phyloP scores from a whole-genome alignment of 2,329 filamentous ascomycete species.

The Trematosphaeria pertusa region DNA sequence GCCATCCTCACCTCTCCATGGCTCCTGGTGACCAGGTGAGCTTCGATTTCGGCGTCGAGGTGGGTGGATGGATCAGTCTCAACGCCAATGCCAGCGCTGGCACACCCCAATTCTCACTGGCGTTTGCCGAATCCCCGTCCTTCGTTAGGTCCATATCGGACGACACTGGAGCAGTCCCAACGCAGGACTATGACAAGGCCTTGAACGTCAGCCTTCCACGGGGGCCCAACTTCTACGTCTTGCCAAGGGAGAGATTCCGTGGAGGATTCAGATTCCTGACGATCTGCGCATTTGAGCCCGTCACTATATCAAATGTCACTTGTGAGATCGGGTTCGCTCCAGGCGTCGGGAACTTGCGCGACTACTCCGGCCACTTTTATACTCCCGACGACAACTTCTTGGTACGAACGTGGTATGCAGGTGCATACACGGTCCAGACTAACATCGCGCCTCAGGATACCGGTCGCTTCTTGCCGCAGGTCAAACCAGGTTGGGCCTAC shows the following conservation, averaged over 20 bases:
- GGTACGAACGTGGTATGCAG: slow-evolving; percentile 65
- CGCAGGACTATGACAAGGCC: slow-evolving; percentile 20
- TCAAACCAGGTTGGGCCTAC: slow-evolving; percentile 41
- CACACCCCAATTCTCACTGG: slow-evolving; percentile 17
- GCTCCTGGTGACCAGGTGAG: slow-evolving; percentile 10
- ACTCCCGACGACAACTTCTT: slow-evolving; percentile 57
- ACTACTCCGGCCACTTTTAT: slow-evolving; percentile 63
- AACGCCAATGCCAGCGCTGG: slow-evolving; percentile 7
- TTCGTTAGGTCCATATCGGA: slow-evolving; percentile 22
- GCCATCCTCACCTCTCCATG: slow-evolving; percentile 8
- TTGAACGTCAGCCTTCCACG: slow-evolving; percentile 13
- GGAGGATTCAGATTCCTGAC: slow-evolving; percentile 25
- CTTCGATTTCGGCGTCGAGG: slow-evolving; percentile 21
- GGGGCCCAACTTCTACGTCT: slow-evolving; percentile 10
- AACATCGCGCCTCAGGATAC: slow-evolving; percentile 44
- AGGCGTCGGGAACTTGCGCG: slow-evolving; percentile 59
- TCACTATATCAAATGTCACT: slow-evolving; percentile 27
- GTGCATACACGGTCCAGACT: slow-evolving; percentile 51
- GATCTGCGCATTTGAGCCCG: slow-evolving; percentile 11
- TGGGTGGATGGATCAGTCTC: slow-evolving; percentile 22
- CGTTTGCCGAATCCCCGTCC: slow-evolving; percentile 21
- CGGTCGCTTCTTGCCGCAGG: slow-evolving; percentile 35
- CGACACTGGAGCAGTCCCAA: slow-evolving; percentile 18
- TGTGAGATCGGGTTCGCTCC: slow-evolving; percentile 50
- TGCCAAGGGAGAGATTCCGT: slow-evolving; percentile 18